Evolutionary conservation across 495 filamentous ascomycete genomes (phyloP), one percentile per base, ranked within the genome.

Genomic region (Emericellopsis terricola): DNA sequence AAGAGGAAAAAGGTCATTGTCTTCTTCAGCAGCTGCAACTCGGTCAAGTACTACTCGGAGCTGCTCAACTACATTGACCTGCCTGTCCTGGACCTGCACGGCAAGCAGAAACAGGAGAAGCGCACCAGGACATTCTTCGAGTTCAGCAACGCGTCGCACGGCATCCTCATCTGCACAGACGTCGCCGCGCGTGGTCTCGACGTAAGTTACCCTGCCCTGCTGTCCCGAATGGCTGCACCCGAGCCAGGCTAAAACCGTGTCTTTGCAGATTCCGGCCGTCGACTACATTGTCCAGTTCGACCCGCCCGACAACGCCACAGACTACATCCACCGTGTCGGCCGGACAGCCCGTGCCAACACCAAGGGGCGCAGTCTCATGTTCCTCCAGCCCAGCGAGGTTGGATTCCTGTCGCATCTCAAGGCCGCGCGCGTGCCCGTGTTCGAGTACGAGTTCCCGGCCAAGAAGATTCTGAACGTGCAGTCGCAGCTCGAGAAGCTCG

Each of bases 81-180:
- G 6, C 87, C 81, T 14, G 86, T 91, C n/a, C 68, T 86, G 24
- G 77, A 78, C 39, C 56, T 78, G 11, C 84, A 93, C 53, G 87
- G 87, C 34, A 93, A 94, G 55, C 82, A 92, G 57, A 96, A 96
- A 57, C 89, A 96, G 55, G 81, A 93, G 51, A 92, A 91, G 53
- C 78, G 89, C 4, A 97, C 89, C 31, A 91, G 89, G 48, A 92
- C 83, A 0, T 97, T 97, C 58, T 97, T 96, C 56, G 87, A 94
- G 45, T 97, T 96, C 62, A 85, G 80, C 57, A 97, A 97, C 52
- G 86, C 89, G 5, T 76, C 68, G 36, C 75, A 81, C 34, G 89
- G 89, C 8, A 92, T 79, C 3, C 56, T 97, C 27, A 85, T 97
- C 42, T 94, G 85, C 56, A 97, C 91, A 0, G 89, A 97, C 47